These are phyloP conservation scores for Apium graveolens DNA, from an alignment of 129 eudicot genomes.

Conservation along the genomic window DNA sequence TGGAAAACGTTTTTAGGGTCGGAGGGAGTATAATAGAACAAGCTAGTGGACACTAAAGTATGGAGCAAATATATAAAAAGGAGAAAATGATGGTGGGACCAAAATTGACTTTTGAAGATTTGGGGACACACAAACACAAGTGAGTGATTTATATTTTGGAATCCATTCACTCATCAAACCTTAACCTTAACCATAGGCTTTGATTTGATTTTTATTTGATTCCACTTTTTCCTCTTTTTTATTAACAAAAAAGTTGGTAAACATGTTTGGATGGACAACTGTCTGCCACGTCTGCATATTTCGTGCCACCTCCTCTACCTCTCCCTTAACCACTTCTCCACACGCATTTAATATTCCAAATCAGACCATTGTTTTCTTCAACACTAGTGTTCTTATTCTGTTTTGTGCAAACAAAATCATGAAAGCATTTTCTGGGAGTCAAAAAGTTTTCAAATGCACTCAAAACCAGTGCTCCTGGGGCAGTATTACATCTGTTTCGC, in stretches of 20 bases:
- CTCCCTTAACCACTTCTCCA: not conserved
- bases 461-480: not conserved
- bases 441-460: not conserved
- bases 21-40: no score
- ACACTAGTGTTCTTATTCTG: not conserved
- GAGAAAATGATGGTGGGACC: not conserved
- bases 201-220: constrained; percentile 2
- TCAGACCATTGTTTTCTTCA: not conserved
- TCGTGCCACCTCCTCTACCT: constrained; percentile 8
- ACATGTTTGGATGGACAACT: not conserved
- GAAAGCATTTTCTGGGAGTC: not conserved
- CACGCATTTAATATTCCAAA: constrained; percentile 1
- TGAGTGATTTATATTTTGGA: constrained; percentile 1
- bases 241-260: not conserved
- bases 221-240: constrained; percentile 1
- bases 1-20: no score
- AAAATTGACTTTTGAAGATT: not conserved
- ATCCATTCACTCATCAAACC: constrained; percentile 3
- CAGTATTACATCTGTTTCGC: not conserved
- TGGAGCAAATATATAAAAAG: not conserved
- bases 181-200: constrained; percentile 5
- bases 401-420: not conserved
- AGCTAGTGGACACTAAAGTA: no score
- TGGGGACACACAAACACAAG: not conserved
- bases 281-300: not conserved